phyloP scores from a whole-genome alignment of 139 green algal genomes.

The Yamagishiella unicocca region DNA sequence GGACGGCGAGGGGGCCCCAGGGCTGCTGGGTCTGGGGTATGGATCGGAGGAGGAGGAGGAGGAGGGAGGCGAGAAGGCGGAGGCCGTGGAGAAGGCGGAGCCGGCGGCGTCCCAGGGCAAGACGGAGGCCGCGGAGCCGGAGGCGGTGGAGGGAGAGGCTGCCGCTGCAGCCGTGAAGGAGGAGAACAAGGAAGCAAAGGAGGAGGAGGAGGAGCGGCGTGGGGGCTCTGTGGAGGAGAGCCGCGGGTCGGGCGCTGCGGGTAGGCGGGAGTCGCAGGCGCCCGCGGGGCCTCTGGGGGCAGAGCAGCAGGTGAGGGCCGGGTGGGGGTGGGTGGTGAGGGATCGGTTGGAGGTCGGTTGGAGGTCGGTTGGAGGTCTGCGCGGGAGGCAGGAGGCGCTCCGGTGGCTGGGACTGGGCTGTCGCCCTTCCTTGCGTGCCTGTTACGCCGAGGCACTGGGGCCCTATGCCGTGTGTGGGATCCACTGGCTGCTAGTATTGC shows the following conservation, averaged over 20 bases:
- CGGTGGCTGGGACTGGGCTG: too few species aligned
- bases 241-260: neutral
- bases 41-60: slow-evolving; percentile 61
- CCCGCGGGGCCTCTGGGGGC: neutral
- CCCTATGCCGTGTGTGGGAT: too few species aligned
- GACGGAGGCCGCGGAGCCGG: neutral
- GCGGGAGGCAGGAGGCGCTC: too few species aligned
- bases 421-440: too few species aligned
- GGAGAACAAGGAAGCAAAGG: neutral
- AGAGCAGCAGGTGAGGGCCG: slow-evolving; percentile 6
- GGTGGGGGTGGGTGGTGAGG: too few species aligned
- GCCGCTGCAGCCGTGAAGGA: neutral
- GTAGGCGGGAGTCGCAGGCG: neutral
- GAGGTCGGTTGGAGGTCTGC: too few species aligned
- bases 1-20: neutral
- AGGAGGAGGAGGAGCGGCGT: neutral
- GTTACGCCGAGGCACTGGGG: too few species aligned
- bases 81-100: neutral
- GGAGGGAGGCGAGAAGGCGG: neutral
- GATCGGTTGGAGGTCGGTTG: too few species aligned
- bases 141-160: neutral
- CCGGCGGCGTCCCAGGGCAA: neutral
- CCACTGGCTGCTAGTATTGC: too few species aligned
- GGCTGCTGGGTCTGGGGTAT: slow-evolving; percentile 54
- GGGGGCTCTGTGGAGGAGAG: neutral